Conservation (phyloP, 1,139 yeast genomes). For the Taphrina sp. region DNA sequence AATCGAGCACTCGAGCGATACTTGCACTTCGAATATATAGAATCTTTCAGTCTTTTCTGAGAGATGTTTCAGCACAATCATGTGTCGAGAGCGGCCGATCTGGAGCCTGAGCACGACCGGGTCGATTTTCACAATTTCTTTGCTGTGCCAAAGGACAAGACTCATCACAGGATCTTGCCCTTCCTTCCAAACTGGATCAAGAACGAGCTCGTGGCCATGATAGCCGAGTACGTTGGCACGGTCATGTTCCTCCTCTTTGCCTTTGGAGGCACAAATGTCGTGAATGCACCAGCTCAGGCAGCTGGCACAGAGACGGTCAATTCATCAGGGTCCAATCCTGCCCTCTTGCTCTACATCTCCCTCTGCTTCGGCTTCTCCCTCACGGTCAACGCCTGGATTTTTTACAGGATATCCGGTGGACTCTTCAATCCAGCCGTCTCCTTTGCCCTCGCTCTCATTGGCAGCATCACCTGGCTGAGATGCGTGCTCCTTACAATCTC, state of each 20-base stretch:
- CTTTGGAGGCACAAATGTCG: conserved; percentile 77
- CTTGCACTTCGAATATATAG: too few species aligned
- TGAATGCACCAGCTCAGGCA: conserved; percentile 52
- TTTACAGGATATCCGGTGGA: conserved; percentile 83
- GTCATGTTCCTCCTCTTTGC: conserved; percentile 82
- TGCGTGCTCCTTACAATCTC: conserved; percentile 64
- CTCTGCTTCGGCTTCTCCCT: conserved; percentile 87
- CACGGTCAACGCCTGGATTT: conserved; percentile 69
- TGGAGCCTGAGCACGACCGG: too few species aligned
- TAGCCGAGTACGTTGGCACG: conserved; percentile 81
- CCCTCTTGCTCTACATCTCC: conserved; percentile 72
- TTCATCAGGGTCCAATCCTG: conserved; percentile 50
- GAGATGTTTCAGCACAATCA: too few species aligned
- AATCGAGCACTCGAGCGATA: too few species aligned
- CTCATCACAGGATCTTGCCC: conserved; percentile 9
- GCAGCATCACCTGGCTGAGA: conserved; percentile 72
- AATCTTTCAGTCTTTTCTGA: too few species aligned
- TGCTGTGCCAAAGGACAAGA: conserved; percentile 3
- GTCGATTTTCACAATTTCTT: conserved; percentile 13
- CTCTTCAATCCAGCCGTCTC: conserved; percentile 81
- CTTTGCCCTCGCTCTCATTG: conserved; percentile 63
- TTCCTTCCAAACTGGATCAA: conserved; percentile 42
- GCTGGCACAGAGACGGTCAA: conserved; percentile 1
- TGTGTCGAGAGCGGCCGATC: too few species aligned
- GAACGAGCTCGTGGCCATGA: conserved; percentile 55